Evolutionary conservation across 805 yeast genomes (phyloP).

Genomic region (Tetrapisispora iriomotensis): DNA sequence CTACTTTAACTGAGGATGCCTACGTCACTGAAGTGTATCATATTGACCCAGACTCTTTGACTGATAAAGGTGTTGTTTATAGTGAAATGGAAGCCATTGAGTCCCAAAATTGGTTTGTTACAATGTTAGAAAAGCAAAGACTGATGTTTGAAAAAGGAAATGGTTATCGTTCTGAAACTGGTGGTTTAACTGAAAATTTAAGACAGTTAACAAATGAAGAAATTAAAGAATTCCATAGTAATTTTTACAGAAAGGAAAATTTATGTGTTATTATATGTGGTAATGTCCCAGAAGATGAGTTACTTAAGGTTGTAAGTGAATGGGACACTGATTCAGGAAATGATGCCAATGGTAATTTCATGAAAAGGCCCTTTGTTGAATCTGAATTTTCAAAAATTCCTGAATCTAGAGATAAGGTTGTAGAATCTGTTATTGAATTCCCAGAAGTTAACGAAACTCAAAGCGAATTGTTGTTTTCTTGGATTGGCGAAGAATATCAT

Average conservation of each 20-base stretch:
- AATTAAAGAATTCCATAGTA: slow-evolving; percentile 65
- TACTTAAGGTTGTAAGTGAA: slow-evolving; percentile 46
- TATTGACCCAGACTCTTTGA: slow-evolving; percentile 70
- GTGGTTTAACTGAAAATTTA: slow-evolving; percentile 74
- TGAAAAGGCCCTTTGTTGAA: slow-evolving; percentile 73
- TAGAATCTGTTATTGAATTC: slow-evolving; percentile 52
- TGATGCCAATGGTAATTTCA: slow-evolving; percentile 16
- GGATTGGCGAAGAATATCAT: slow-evolving; percentile 68
- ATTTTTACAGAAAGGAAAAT: slow-evolving; percentile 72
- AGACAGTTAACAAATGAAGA: slow-evolving; percentile 63
- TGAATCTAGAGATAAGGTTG: slow-evolving; percentile 34
- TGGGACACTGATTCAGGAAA: slow-evolving; percentile 48
- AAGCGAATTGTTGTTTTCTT: slow-evolving; percentile 64
- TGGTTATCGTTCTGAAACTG: slow-evolving; percentile 90
- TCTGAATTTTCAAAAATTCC: slow-evolving; percentile 36
- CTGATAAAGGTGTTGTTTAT: slow-evolving; percentile 93
- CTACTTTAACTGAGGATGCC: slow-evolving; percentile 82
- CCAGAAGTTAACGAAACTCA: slow-evolving; percentile 84
- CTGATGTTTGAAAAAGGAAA: slow-evolving; percentile 45
- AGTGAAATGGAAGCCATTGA: slow-evolving; percentile 96
- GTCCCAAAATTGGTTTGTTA: slow-evolving; percentile 59
- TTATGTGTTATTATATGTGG: slow-evolving; percentile 80
- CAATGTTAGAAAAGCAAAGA: slow-evolving; percentile 51
- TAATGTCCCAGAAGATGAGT: slow-evolving; percentile 64
- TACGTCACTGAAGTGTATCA: slow-evolving; percentile 93